Percentiles rank a stretch among this genome's conserved stretches.
These are phyloP conservation scores for Fonsecaea monophora DNA, from an alignment of 2,329 filamentous ascomycete genomes.

Conservation along the genomic window DNA sequence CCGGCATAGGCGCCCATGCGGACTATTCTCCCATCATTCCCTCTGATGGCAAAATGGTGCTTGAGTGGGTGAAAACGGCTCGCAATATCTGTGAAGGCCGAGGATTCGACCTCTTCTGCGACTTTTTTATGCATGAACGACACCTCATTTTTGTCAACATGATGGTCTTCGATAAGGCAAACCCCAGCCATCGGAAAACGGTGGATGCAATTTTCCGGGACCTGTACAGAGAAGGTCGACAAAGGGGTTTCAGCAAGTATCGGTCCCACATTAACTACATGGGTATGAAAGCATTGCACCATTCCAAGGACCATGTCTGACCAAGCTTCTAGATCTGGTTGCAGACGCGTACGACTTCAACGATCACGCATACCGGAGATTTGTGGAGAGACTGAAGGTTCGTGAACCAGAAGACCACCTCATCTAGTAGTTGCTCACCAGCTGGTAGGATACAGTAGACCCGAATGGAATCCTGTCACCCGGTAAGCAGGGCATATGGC, in stretches of 20 bases:
- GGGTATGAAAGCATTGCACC: slow-evolving; percentile 18
- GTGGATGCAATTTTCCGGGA: slow-evolving; percentile 30
- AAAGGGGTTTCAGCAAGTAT: slow-evolving; percentile 35
- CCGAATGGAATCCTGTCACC: slow-evolving; percentile 57
- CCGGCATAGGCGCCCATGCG: slow-evolving; percentile 32
- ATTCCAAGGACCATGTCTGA: background rate
- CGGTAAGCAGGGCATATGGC: slow-evolving; percentile 57
- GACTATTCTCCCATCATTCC: slow-evolving; percentile 37
- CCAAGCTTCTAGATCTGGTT: slow-evolving; percentile 22
- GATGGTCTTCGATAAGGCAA: slow-evolving; percentile 35
- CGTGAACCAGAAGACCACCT: background rate
- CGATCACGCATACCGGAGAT: slow-evolving; percentile 34
- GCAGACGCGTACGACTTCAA: slow-evolving; percentile 34
- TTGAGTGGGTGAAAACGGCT: slow-evolving; percentile 32
- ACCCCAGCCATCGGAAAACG: slow-evolving; percentile 25
- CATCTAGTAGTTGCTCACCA: background rate
- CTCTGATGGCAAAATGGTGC: slow-evolving; percentile 27
- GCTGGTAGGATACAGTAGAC: slow-evolving; percentile 52
- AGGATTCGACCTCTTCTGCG: slow-evolving; percentile 34
- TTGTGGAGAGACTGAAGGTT: slow-evolving; percentile 34
- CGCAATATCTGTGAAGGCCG: slow-evolving; percentile 27
- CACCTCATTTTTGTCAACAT: slow-evolving; percentile 37
- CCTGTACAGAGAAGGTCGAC: slow-evolving; percentile 26
- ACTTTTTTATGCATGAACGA: slow-evolving; percentile 37
- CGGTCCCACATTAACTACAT: slow-evolving; percentile 35